These are phyloP conservation scores for Tieghemiomyces parasiticus DNA, from an alignment of 192 early-diverging fungal species.

Conservation along the genomic window DNA sequence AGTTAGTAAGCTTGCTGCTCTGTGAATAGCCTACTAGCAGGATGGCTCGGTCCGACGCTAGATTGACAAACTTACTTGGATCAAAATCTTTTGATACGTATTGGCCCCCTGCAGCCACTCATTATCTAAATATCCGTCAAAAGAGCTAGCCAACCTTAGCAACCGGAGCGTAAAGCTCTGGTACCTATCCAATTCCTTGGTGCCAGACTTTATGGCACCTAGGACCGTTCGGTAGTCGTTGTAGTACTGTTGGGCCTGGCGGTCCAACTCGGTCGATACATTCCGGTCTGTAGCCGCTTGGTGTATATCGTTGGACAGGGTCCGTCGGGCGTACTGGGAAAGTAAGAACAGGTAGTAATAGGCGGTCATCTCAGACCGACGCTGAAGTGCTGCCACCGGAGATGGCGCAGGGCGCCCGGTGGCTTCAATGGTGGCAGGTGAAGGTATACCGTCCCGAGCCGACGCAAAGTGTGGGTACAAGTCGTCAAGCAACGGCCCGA, in stretches of 20 bases:
- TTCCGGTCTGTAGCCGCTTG: not conserved
- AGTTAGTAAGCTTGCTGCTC: not conserved
- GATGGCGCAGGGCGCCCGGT: not conserved
- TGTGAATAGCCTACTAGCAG: not conserved
- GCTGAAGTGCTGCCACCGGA: not conserved
- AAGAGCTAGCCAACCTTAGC: too few species aligned
- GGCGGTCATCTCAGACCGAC: not conserved
- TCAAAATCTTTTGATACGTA: too few species aligned
- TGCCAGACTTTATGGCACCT: too few species aligned
- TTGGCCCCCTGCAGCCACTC: too few species aligned
- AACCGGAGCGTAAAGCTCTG: too few species aligned
- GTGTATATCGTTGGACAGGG: not conserved
- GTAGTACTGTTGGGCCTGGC: not conserved
- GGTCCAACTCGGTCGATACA: not conserved
- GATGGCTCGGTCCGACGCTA: not conserved
- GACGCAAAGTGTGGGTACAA: not conserved
- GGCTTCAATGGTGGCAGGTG: not conserved
- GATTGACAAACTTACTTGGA: too few species aligned
- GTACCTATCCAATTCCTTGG: too few species aligned
- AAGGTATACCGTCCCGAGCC: not conserved
- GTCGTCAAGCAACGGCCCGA: not conserved
- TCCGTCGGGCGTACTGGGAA: not conserved
- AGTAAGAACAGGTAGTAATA: not conserved
- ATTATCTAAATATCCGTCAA: too few species aligned
- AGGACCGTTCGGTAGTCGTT: not conserved